Evolutionary conservation across 1,139 yeast genomes (phyloP).

Genomic region (Yarrowia galli): DNA sequence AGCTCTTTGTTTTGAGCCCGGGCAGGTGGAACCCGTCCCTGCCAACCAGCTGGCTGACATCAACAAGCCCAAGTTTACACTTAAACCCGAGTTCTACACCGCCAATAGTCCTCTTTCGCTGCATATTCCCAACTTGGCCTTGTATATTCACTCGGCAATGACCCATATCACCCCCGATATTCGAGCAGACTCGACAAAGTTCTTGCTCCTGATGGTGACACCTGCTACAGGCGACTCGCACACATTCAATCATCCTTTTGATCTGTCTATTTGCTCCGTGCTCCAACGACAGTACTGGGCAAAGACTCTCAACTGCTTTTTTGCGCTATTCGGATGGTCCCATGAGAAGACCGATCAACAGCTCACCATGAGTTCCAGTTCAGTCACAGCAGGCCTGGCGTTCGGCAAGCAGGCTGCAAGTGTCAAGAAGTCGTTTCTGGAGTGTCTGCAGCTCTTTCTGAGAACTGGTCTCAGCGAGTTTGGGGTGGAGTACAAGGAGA

Average conservation of each 20-base stretch:
- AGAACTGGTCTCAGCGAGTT: slow-evolving; percentile 45
- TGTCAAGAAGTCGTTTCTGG: slow-evolving; percentile 48
- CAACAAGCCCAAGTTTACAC: slow-evolving; percentile 51
- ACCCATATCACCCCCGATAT: slow-evolving; percentile 83
- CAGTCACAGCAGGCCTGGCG: slow-evolving; percentile 49
- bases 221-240: slow-evolving; percentile 52
- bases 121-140: slow-evolving; percentile 69
- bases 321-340: slow-evolving; percentile 55
- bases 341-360: slow-evolving; percentile 41
- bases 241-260: slow-evolving; percentile 46
- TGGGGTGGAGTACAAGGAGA: slow-evolving; percentile 19
- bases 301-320: slow-evolving; percentile 51
- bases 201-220: slow-evolving; percentile 50
- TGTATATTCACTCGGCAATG: slow-evolving; percentile 93
- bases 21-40: slow-evolving; percentile 40
- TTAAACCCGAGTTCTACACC: slow-evolving; percentile 42
- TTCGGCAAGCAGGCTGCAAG: slow-evolving; percentile 49
- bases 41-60: slow-evolving; percentile 12
- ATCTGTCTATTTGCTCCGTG: slow-evolving; percentile 49
- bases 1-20: slow-evolving; percentile 54
- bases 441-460: slow-evolving; percentile 47
- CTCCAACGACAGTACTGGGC: slow-evolving; percentile 50
- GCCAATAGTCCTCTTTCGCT: slow-evolving; percentile 61
- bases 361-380: slow-evolving; percentile 43
- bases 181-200: slow-evolving; percentile 72